Base-by-base conservation (phyloP, 495 filamentous ascomycete genomes). In the Penicillium chermesinum region DNA sequence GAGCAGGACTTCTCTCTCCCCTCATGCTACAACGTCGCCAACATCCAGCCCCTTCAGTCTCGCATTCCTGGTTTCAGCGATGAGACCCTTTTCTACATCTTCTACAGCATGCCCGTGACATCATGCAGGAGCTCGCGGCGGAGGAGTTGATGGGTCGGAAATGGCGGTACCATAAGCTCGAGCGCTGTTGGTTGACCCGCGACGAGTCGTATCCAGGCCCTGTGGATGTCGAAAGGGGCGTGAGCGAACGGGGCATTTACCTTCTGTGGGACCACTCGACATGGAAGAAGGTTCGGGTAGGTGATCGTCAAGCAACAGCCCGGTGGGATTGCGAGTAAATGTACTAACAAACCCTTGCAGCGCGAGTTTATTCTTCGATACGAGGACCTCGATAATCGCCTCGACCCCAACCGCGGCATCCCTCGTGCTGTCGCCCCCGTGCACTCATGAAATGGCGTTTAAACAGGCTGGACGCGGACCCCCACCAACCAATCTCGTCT, bases 61-160 rank as follows among this genome's bases (percentile, higher is more conserved):
- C 87, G 91, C 53, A 86, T 95, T 38, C 72, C 76, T 13, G 86
- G 82, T 44, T 94, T 96, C 70, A 86, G 85, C 52, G 88, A 95
- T 48, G 91, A 96, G 63, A 94, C 89, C 0, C 74, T 96, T 45
- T 89, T 96, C 64, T 90, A 85, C 72, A 93, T 96, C 52, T 96
- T 96, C 74, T 96, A 95, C 71, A 88, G 84, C 67, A 86, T 87
- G 67, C 87, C 89, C 72, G 82, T 25, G 89, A 95, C 60, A 75
- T 87, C 49, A 80, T 89, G 67, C 91, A 96, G 65, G 86, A 94
- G 52, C 66, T 89, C 50, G 91, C 87, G 8, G 89, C 89, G 1
- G 72, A 80, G 33, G 89, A 96, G 64, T 74, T 96, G 76, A 79
- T 76, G 64, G 80, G 77, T 42, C 87, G 91, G 41, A 90, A 91